Base-by-base conservation (phyloP, 2,329 filamentous ascomycete species). In the Aspergillus unguis region DNA sequence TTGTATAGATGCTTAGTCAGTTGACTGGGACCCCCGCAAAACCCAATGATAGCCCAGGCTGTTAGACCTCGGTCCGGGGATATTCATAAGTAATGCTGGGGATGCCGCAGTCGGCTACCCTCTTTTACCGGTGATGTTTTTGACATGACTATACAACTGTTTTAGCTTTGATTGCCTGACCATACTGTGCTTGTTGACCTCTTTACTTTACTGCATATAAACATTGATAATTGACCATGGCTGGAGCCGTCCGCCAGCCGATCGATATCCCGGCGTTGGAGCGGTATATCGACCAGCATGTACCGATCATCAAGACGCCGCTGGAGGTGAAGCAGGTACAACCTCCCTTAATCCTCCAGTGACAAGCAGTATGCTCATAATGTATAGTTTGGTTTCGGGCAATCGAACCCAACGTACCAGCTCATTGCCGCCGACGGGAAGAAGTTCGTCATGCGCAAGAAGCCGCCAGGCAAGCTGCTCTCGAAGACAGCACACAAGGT, bases 401-500 rank as follows among this genome's bases (percentile, higher is more conserved):
- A 97, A 75, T 96, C 90, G 53, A 99, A 97, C 70, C 94, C 94
- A 41, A 99, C 94, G 2, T 99, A 97, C 75, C 90, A 92, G 66
- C 80, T 97, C 66, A 95, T 85, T 11, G 85, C 85, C 48, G 79
- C 84, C 59, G 79, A 85, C 67, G 84, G 85, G 47, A 72, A 77
- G 61, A 85, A 85, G 67, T 96, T 86, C 75, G 94, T 99, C 32
- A 82, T 97, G 77, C 90, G 94, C 70, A 97, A 99, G 82, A 97
- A 97, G 76, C 94, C 94, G 1, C 92, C 94, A n/a, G 94, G 94
- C 58, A 85, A 87, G 75, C 85, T 99, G 36, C 81, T 97, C 45
- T 96, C 90, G 63, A 90, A 91, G 76, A 92, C 92, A 2, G 94
- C 94, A 7, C 94, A 99, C 77, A 88, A 92, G 71, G 92, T 99